Evolutionary conservation across 2,329 filamentous ascomycete genomes (phyloP).

Genomic region (Beauveria medogensis): DNA sequence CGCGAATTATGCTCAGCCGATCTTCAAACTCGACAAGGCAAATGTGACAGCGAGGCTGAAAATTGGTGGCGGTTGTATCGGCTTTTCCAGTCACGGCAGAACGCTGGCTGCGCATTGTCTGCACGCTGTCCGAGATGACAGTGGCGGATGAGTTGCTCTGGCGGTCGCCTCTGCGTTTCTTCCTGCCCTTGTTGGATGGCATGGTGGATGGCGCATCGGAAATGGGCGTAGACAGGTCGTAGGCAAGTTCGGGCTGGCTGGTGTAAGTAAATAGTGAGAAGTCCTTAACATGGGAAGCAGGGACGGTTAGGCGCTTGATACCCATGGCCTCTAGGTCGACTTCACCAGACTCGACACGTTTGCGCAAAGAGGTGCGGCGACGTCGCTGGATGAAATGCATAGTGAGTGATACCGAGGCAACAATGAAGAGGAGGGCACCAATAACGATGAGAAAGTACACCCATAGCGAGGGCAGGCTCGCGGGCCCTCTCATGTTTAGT

Average conservation of each 20-base stretch:
- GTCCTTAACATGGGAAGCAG: slow-evolving; percentile 58
- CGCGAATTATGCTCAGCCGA: slow-evolving; percentile 64
- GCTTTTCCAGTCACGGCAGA: slow-evolving; percentile 26
- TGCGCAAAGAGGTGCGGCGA: slow-evolving; percentile 58
- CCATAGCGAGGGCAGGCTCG: slow-evolving; percentile 67
- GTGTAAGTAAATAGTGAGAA: slow-evolving; percentile 76
- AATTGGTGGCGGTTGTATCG: slow-evolving; percentile 43
- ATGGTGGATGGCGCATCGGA: slow-evolving; percentile 23
- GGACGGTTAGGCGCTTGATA: slow-evolving; percentile 74
- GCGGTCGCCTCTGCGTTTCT: slow-evolving; percentile 23
- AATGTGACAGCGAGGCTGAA: slow-evolving; percentile 81
- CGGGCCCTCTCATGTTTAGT: slow-evolving; percentile 38
- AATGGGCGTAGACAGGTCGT: slow-evolving; percentile 28
- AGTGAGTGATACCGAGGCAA: slow-evolving; percentile 56
- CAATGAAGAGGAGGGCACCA: slow-evolving; percentile 60
- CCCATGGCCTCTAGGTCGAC: slow-evolving; percentile 81
- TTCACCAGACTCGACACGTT: slow-evolving; percentile 67
- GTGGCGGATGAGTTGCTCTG: slow-evolving; percentile 22
- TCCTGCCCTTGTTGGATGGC: slow-evolving; percentile 22
- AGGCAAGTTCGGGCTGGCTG: slow-evolving; percentile 39
- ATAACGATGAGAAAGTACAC: slow-evolving; percentile 66
- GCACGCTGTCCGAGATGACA: slow-evolving; percentile 15
- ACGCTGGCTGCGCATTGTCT: slow-evolving; percentile 30
- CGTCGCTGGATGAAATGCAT: slow-evolving; percentile 74
- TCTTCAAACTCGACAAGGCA: slow-evolving; percentile 76